Conservation (phyloP, 2,329 filamentous ascomycete genomes). For the Colletotrichum sp. region DNA sequence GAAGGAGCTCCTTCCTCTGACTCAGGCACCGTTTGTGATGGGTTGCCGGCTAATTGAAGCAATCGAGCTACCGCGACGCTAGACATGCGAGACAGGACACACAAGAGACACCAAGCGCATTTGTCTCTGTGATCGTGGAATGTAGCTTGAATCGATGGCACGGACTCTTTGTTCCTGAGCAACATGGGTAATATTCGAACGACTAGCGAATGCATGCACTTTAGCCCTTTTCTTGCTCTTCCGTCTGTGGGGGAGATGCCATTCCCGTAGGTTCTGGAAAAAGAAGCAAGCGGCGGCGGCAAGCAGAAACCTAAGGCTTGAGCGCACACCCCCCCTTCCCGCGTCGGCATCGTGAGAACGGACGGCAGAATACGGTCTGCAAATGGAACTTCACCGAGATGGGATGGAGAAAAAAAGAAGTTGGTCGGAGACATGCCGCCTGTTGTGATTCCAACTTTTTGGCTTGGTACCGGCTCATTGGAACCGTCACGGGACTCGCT, state of each 20-base stretch:
- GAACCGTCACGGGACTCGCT: conserved; percentile 12
- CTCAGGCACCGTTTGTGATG: background rate
- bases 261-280: background rate
- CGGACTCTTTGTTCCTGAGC: conserved; percentile 7
- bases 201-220: conserved; percentile 6
- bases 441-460: background rate
- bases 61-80: background rate
- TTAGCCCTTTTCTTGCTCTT: background rate
- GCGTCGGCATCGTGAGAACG: background rate
- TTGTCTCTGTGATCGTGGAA: background rate
- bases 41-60: background rate
- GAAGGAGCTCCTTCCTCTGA: background rate
- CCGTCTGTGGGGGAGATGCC: background rate
- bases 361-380: background rate
- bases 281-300: background rate
- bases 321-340: background rate
- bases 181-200: background rate
- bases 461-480: conserved; percentile 2
- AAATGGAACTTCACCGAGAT: background rate
- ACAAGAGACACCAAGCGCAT: background rate
- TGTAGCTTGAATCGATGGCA: background rate
- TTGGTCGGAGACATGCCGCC: background rate
- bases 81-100: background rate
- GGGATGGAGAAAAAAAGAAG: background rate
- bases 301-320: background rate